Base-by-base conservation (phyloP, 2,329 filamentous ascomycete species). In the Hirsutella minnesotensis region DNA sequence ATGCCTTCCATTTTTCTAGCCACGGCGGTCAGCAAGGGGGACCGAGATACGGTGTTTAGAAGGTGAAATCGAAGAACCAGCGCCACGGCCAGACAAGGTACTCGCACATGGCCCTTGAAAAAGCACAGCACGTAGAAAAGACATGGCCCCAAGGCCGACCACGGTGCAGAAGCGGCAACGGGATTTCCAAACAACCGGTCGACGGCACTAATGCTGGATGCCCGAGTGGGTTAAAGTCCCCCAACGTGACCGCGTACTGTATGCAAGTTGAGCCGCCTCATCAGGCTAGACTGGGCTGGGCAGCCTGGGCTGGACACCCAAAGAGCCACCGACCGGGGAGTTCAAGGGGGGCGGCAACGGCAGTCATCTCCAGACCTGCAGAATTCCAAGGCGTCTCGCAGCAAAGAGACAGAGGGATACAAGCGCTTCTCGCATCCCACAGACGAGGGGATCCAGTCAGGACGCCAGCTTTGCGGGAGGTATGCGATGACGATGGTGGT, bases 101-200 rank as follows among this genome's bases (percentile, higher is more conserved):
- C 33, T 18, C 8, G 33, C 15, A n/a, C 33, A n/a, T 35, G 33
- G 33, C 33, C 36, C 8, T 10, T 10, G 9, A n/a, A 38, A 21
- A 38, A 38, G 22, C 24, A 33, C 34, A 37, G 21, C 15, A 24
- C 29, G 22, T 16, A 24, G 12, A 42, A 34, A 24, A 35, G 33
- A 35, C 33, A 16, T 35, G 33, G 33, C 18, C 15, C 13, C 9
- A 27, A 27, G 12, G 24, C 7, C 24, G 24, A 27, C 24, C 12
- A 7, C 29, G 35, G 20, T 39, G 46, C 40, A 43, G 38, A 47
- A 47, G 44, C 44, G 48, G 47, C 44, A 45, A 44, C 38, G 49
- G 30, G 24, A 44, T 39, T 49, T 44, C 46, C 49, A 48, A 44
- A 45, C 42, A 41, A 50, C 43, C 45, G 46, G 47, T 47, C 46